Percentiles rank a stretch among this genome's conserved stretches.
Evolutionary conservation across 2,329 filamentous ascomycete genomes (phyloP).

Genomic region (Trichoderma cornu-damae): DNA sequence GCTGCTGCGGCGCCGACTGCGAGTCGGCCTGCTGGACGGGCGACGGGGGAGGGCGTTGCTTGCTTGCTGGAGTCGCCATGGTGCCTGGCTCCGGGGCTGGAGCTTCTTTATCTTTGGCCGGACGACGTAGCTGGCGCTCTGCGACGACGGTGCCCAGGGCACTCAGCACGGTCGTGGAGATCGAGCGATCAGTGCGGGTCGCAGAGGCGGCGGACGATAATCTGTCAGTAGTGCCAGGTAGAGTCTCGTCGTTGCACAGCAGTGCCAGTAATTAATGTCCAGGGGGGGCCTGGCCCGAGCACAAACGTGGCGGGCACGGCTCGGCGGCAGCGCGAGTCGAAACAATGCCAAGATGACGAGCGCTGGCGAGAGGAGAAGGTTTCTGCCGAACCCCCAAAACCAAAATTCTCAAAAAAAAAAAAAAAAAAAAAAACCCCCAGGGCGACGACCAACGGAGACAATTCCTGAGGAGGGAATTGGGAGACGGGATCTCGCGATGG

Average conservation of each 20-base stretch:
- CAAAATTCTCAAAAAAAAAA: too few relatives aligned
- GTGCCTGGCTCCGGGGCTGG: conserved; percentile 27
- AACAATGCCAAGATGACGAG: conserved; percentile 9
- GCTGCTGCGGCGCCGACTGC: conserved; percentile 27
- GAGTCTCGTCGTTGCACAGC: conserved; percentile 9
- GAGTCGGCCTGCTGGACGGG: conserved; percentile 20
- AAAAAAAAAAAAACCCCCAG: conserved; percentile 20
- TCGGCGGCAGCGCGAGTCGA: conserved; percentile 15
- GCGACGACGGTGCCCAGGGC: conserved; percentile 16
- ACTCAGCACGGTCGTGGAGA: conserved; percentile 25
- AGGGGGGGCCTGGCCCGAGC: conserved; percentile 9
- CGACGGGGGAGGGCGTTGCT: conserved; percentile 27
- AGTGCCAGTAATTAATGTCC: conserved; percentile 15
- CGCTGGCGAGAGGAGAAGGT: conserved; percentile 1
- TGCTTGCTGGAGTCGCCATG: conserved; percentile 35
- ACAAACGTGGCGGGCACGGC: conserved; percentile 17
- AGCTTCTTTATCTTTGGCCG: conserved; percentile 33
- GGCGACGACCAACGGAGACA: conserved; percentile 28
- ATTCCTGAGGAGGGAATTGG: conserved; percentile 23
- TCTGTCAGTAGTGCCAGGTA: too few relatives aligned
- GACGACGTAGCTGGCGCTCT: conserved; percentile 18
- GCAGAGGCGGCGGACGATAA: conserved; percentile 6
- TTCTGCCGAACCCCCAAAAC: background rate
- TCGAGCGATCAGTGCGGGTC: conserved; percentile 17
- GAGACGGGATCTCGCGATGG: conserved; percentile 28